Evolutionary conservation across 2,329 filamentous ascomycete species (phyloP).

Genomic region (Epichloe uncinata): DNA sequence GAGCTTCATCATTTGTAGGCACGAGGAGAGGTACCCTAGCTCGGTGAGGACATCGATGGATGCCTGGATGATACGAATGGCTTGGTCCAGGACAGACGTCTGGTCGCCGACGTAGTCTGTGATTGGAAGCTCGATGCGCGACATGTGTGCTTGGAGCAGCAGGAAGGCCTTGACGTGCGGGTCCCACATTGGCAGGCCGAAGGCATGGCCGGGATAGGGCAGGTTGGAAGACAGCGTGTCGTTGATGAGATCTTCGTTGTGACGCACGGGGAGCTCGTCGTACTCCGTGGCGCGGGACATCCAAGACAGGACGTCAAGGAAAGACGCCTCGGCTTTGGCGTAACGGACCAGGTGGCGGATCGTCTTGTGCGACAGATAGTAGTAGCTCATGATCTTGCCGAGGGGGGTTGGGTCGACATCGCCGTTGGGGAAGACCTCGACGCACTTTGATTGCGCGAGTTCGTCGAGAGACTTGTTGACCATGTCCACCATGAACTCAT

Average conservation of each 20-base stretch:
- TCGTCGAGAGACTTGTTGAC: conserved; percentile 77
- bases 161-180: conserved; percentile 95
- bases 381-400: conserved; percentile 99
- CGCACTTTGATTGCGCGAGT: conserved; percentile 72
- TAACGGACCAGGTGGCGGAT: conserved; percentile 72
- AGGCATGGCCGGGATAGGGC: conserved; percentile 43
- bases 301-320: conserved; percentile 77
- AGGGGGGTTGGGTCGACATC: conserved; percentile 82
- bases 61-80: conserved; percentile 92
- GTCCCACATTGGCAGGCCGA: conserved; percentile 90
- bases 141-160: conserved; percentile 89
- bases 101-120: conserved; percentile 96
- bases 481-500: conserved; percentile 88
- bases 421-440: conserved; percentile 71
- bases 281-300: conserved; percentile 92
- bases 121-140: conserved; percentile 81
- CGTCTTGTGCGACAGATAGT: conserved; percentile 92
- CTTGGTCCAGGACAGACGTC: conserved; percentile 79
- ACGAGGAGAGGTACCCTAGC: conserved; percentile 66
- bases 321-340: conserved; percentile 60
- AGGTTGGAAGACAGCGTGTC: conserved; percentile 74
- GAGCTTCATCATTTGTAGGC: conserved; percentile 67
- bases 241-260: conserved; percentile 98
- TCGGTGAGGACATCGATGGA: conserved; percentile 89
- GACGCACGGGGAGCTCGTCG: conserved; percentile 90